Evolutionary conservation across 2,329 filamentous ascomycete species (phyloP).

Genomic region (Neofusicoccum parvum): DNA sequence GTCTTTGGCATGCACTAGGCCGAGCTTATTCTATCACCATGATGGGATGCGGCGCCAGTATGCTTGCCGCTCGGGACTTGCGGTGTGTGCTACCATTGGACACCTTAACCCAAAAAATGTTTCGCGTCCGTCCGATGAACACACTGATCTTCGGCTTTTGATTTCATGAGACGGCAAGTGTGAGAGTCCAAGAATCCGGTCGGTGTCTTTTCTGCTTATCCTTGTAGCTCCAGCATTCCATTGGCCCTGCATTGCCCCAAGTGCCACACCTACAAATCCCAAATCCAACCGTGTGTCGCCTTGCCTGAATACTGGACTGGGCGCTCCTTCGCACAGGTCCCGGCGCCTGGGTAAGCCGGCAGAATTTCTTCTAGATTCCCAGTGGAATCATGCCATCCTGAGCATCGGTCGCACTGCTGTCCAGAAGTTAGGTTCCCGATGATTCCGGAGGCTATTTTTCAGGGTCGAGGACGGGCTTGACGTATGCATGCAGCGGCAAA

Average conservation of each 20-base stretch:
- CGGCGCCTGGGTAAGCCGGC: neutral
- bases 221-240: neutral
- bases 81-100: neutral
- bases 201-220: neutral
- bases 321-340: neutral
- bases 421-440: neutral
- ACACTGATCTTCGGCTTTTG: neutral
- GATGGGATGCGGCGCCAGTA: neutral
- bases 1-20: neutral
- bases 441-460: neutral
- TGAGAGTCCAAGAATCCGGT: neutral
- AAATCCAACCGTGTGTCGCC: constrained; percentile 1
- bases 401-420: neutral
- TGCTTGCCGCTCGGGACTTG: neutral
- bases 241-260: constrained; percentile 1
- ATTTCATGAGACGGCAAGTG: constrained; percentile 8
- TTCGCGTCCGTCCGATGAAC: neutral
- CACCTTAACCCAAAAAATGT: neutral
- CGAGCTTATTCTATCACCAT: neutral
- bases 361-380: neutral
- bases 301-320: constrained; percentile 7
- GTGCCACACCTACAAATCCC: neutral
- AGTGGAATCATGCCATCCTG: neutral
- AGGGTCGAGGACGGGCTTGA: neutral
- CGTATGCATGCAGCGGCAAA: neutral